Percentiles rank a stretch among this genome's conserved stretches.
Conservation (phyloP, 2,329 filamentous ascomycete species). For the Pseudogymnoascus sp. region DNA sequence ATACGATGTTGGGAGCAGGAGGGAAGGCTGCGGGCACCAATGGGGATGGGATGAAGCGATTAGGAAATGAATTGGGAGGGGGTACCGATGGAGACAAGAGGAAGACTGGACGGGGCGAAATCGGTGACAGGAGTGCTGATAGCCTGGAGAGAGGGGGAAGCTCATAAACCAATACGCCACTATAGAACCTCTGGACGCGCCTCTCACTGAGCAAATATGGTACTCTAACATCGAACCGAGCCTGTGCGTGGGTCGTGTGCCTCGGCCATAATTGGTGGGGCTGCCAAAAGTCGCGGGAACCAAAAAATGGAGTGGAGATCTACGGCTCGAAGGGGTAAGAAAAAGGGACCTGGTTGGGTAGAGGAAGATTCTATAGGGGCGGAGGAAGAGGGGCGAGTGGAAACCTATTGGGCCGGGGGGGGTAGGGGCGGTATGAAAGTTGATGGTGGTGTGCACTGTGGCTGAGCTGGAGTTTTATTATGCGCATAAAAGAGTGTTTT, state of each 20-base stretch:
- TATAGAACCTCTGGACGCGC: background rate
- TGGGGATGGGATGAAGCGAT: background rate
- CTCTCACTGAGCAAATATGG: background rate
- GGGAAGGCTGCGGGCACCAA: background rate
- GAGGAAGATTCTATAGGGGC: background rate
- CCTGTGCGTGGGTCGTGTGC: background rate
- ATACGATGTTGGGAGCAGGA: background rate
- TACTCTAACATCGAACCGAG: slow-evolving; percentile 14
- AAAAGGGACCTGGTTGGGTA: background rate
- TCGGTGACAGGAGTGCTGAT: background rate
- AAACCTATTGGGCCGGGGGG: background rate
- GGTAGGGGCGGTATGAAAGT: background rate
- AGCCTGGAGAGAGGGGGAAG: background rate
- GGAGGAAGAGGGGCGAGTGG: background rate
- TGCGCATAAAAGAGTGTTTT: slow-evolving; percentile 1
- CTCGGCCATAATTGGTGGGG: background rate
- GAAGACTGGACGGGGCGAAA: background rate
- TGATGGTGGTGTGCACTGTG: background rate
- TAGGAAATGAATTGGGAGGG: background rate
- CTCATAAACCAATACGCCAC: background rate
- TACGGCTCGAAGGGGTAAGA: background rate
- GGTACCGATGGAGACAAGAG: background rate
- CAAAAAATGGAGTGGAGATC: background rate
- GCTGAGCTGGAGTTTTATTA: background rate
- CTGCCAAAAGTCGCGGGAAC: background rate